Percentiles rank a stretch among this genome's conserved stretches.
These are phyloP conservation scores for Avena sativa DNA, from an alignment of 176 grass and related monocot species.

Conservation along the genomic window DNA sequence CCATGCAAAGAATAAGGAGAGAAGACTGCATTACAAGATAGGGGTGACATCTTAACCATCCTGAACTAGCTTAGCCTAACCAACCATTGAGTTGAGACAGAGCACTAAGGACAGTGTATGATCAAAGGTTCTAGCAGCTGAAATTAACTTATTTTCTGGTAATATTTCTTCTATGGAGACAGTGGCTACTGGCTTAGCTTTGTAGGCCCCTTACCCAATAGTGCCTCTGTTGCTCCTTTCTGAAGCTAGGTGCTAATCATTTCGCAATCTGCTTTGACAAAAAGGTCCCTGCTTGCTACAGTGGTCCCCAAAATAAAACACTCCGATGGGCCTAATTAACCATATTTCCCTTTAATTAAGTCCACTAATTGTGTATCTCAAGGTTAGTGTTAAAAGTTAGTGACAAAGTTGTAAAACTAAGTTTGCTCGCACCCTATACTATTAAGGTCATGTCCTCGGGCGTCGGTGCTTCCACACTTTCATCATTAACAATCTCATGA, in stretches of 20 bases:
- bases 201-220: slow-evolving; percentile 24
- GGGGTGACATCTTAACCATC: slow-evolving; percentile 68
- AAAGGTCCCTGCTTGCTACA: slow-evolving; percentile 19
- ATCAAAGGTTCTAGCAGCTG: slow-evolving; percentile 15
- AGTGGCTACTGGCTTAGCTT: slow-evolving; percentile 15
- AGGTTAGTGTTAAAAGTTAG: slow-evolving; percentile 3
- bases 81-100: slow-evolving; percentile 41
- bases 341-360: background rate
- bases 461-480: background rate
- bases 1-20: slow-evolving; percentile 11
- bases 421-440: background rate
- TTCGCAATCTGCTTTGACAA: slow-evolving; percentile 42
- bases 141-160: background rate
- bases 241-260: slow-evolving; percentile 60
- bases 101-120: slow-evolving; percentile 21
- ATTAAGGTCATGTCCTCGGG: background rate
- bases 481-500: no score
- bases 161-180: background rate
- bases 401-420: slow-evolving; percentile 27
- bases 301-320: background rate
- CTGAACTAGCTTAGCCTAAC: slow-evolving; percentile 63
- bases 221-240: slow-evolving; percentile 42
- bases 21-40: slow-evolving; percentile 46
- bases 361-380: background rate
- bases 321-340: slow-evolving; percentile 40